These are phyloP conservation scores for Crithidia brevicula DNA, from an alignment of 208 protist species.

Conservation along the genomic window DNA sequence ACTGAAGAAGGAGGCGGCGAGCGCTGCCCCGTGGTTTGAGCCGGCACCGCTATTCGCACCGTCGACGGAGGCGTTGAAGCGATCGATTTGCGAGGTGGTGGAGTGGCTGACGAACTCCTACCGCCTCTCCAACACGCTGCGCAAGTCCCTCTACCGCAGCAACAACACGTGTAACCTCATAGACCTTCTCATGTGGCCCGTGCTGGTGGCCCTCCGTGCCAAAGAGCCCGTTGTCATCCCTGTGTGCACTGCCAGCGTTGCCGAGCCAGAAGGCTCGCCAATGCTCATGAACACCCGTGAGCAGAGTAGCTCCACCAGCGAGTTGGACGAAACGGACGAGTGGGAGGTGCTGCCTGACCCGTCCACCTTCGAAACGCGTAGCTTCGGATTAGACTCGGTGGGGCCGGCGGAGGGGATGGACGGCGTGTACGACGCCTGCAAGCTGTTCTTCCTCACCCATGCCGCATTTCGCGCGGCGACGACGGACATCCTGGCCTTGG, in stretches of 20 bases:
- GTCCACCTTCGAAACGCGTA: slow-evolving; percentile 31
- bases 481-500: slow-evolving; percentile 24
- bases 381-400: slow-evolving; percentile 52
- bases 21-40: neutral
- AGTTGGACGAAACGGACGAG: slow-evolving; percentile 38
- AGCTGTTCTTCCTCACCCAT: slow-evolving; percentile 44
- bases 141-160: slow-evolving; percentile 51
- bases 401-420: slow-evolving; percentile 38
- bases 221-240: slow-evolving; percentile 3
- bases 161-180: slow-evolving; percentile 39
- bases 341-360: slow-evolving; percentile 39
- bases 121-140: slow-evolving; percentile 24
- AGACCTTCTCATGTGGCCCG: slow-evolving; percentile 54
- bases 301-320: slow-evolving; percentile 12
- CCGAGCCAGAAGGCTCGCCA: neutral
- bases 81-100: slow-evolving; percentile 34
- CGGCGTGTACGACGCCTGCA: slow-evolving; percentile 51
- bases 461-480: slow-evolving; percentile 31
- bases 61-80: slow-evolving; percentile 22
- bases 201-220: slow-evolving; percentile 29
- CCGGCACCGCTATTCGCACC: slow-evolving; percentile 10
- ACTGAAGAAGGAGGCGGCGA: neutral
- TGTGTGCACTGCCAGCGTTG: neutral
- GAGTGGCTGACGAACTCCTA: slow-evolving; percentile 54
- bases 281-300: neutral